Evolutionary conservation across 495 filamentous ascomycete genomes (phyloP), one percentile per base, ranked within the genome.

Genomic region (Eremomyces bilateralis): DNA sequence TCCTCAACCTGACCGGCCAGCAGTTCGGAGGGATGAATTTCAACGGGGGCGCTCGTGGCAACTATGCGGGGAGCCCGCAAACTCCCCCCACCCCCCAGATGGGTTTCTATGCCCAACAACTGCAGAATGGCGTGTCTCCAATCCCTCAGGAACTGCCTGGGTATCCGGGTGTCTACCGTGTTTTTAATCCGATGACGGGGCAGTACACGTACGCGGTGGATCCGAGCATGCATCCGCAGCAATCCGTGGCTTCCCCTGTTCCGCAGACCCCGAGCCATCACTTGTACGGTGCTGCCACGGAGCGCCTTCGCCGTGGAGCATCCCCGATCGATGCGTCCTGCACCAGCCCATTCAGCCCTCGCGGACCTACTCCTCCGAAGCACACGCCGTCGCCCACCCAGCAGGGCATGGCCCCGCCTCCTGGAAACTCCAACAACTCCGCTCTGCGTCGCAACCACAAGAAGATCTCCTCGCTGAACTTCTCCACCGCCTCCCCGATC

Each of bases 401-500:
- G 27, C 76, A 84, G 30, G 13, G 13, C 24, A 64, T 73, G 11
- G 61, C 64, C 30, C 76, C 78, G 4, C 64, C 85, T 25, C 80
- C 80, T 21, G 79, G 76, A 2, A 78, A 78, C 37, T 81, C 79
- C 33, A 69, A 72, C 22, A 81, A 76, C 44, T 77, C 80, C 12
- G 93, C 92, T 59, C 84, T 84, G 36, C 78, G 81, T 37, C 76
- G 80, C 20, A 83, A 95, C 57, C 82, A 83, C 57, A 94, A 93
- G 66, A 41, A 37, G 11, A 68, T 73, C 11, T 69, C 71, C n/a
- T 85, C 85, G 2, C 71, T 83, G 29, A 69, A 67, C 15, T 72
- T 72, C 36, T 73, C 66, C 48, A 54, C 59, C 15, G 67, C 57
- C 22, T 41, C 38, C 18, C 58, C 61, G 15, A 78, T 8, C 6